A percentile compares a stretch with the other conserved stretches of the same genome.
phyloP scores from a whole-genome alignment of 2,329 filamentous ascomycete genomes.

The Cadophora luteo-olivacea region DNA sequence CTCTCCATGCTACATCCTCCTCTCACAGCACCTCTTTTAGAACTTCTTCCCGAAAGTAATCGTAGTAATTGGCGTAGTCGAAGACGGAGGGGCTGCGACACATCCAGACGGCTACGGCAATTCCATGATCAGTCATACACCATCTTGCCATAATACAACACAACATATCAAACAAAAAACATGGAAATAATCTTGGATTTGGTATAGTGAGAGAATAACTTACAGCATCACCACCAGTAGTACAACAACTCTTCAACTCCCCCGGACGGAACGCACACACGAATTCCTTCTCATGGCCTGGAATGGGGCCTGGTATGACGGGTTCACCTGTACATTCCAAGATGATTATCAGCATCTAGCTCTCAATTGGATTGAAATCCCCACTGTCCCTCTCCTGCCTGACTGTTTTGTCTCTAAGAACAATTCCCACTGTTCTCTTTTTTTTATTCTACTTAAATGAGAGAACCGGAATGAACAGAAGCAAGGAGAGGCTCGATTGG shows the following conservation, averaged over 20 bases:
- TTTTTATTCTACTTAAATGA: too few relatives aligned
- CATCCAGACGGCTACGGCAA: background rate
- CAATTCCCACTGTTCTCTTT: too few relatives aligned
- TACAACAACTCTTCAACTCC: background rate
- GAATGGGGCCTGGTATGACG: background rate
- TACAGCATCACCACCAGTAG: slow-evolving; percentile 3
- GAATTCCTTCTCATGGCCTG: slow-evolving; percentile 7
- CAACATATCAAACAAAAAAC: too few relatives aligned
- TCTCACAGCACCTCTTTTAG: too few relatives aligned
- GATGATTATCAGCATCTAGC: too few relatives aligned
- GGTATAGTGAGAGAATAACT: background rate
- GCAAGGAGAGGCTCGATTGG: background rate
- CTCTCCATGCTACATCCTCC: too few relatives aligned
- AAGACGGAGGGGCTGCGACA: background rate
- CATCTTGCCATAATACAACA: too few relatives aligned
- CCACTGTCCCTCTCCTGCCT: too few relatives aligned
- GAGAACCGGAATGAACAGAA: background rate
- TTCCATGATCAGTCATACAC: background rate
- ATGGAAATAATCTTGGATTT: background rate
- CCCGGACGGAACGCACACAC: background rate
- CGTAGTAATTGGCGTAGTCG: background rate
- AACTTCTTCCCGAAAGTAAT: background rate
- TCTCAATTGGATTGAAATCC: too few relatives aligned
- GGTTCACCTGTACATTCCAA: background rate
- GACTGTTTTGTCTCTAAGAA: background rate